A percentile compares a stretch with the other conserved stretches of the same genome.
Conservation (phyloP, 768 basidiomycete species). For the Termitomyces sp. region DNA sequence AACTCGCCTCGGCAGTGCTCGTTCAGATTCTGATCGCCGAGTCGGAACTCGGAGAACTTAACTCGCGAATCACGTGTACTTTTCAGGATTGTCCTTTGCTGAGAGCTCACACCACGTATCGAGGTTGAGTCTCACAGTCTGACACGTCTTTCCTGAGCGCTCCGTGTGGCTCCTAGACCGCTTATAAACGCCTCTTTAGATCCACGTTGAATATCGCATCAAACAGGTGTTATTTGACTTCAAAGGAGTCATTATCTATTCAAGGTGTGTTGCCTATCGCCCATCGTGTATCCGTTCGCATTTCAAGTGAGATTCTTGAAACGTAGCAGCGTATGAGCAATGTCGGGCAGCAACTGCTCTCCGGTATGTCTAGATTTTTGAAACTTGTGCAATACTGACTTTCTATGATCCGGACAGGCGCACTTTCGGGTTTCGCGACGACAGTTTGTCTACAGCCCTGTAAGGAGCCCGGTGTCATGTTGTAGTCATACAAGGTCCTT, state of each 20-base stretch:
- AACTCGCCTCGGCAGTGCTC: no score
- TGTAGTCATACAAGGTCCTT: neutral
- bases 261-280: neutral
- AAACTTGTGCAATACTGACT: constrained; percentile 1
- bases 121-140: neutral
- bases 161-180: neutral
- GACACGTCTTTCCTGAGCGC: neutral
- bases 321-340: constrained; percentile 50
- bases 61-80: constrained; percentile 7
- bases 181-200: neutral
- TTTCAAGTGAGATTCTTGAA: neutral
- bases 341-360: constrained; percentile 65
- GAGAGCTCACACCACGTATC: neutral
- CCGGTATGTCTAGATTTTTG: constrained; percentile 41
- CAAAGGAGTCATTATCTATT: neutral
- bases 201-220: neutral
- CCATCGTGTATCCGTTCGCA: neutral
- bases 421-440: constrained; percentile 74
- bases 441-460: constrained; percentile 77
- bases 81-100: neutral
- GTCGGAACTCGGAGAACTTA: neutral
- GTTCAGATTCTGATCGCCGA: neutral
- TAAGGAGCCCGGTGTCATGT: constrained; percentile 31
- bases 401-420: constrained; percentile 45
- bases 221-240: neutral